Evolutionary conservation across 345 rosid genomes (phyloP).

Genomic region (Durio zibethinus): DNA sequence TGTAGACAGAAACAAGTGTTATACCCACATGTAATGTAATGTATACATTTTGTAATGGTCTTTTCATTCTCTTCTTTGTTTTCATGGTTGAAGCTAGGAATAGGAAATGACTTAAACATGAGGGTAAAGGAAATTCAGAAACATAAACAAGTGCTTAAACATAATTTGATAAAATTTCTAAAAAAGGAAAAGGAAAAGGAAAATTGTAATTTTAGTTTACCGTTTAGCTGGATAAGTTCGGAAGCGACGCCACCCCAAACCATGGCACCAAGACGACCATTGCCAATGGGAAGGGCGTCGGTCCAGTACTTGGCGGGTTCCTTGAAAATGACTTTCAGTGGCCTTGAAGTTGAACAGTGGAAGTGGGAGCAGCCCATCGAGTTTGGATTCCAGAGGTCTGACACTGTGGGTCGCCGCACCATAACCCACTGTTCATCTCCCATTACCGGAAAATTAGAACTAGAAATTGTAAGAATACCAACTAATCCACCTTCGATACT

Average conservation of each 20-base stretch:
- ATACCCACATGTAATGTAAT: neutral
- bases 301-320: slow-evolving; percentile 82
- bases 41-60: neutral
- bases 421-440: slow-evolving; percentile 48
- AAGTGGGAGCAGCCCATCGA: slow-evolving; percentile 23
- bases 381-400: slow-evolving; percentile 43
- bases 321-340: slow-evolving; percentile 56
- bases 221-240: slow-evolving; percentile 73
- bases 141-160: neutral
- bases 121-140: neutral
- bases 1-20: neutral
- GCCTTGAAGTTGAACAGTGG: slow-evolving; percentile 24
- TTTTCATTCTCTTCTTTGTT: neutral
- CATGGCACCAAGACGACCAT: slow-evolving; percentile 94
- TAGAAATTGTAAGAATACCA: neutral
- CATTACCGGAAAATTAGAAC: slow-evolving; percentile 10
- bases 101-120: neutral
- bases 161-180: neutral
- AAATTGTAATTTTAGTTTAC: slow-evolving; percentile 34
- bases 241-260: slow-evolving; percentile 81
- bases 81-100: neutral
- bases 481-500: neutral
- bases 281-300: slow-evolving; percentile 80
- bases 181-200: too few relatives aligned
- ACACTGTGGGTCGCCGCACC: slow-evolving; percentile 43